Conservation (phyloP, 495 filamentous ascomycete genomes). For the Immersiella caudata region DNA sequence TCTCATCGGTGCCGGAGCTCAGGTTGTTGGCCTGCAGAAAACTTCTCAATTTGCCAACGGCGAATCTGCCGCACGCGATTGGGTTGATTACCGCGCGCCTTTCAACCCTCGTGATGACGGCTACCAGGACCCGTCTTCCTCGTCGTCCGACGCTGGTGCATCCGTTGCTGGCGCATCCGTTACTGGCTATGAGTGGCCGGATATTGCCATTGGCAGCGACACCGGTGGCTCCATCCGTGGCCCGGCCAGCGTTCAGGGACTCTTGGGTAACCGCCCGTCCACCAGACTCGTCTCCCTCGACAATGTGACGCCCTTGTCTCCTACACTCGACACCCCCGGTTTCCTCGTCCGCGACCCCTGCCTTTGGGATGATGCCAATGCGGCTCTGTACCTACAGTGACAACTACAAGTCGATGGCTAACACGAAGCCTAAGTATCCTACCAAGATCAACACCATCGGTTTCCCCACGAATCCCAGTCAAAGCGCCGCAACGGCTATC, state of each 20-base stretch:
- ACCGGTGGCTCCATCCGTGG: conserved; percentile 46
- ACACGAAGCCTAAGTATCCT: conserved; percentile 42
- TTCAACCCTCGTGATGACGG: conserved; percentile 63
- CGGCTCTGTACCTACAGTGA: conserved; percentile 52
- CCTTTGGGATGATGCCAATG: conserved; percentile 49
- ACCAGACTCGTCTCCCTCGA: conserved; percentile 42
- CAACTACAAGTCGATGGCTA: conserved; percentile 44
- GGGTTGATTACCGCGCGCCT: conserved; percentile 55
- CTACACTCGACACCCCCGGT: conserved; percentile 52
- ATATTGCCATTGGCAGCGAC: conserved; percentile 53
- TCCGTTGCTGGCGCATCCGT: conserved; percentile 49
- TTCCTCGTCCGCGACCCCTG: conserved; percentile 52
- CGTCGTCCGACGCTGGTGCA: conserved; percentile 52
- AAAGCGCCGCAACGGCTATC: conserved; percentile 38
- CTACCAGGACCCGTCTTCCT: conserved; percentile 53
- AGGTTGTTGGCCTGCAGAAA: conserved; percentile 63
- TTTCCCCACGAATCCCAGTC: conserved; percentile 35
- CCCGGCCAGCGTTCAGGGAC: conserved; percentile 39
- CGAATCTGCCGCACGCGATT: conserved; percentile 56
- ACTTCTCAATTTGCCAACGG: conserved; percentile 63
- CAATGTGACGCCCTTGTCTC: conserved; percentile 49
- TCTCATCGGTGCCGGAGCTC: conserved; percentile 62
- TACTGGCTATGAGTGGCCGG: conserved; percentile 59
- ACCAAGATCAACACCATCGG: conserved; percentile 46
- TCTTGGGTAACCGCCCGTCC: conserved; percentile 44